A percentile compares a stretch with the other conserved stretches of the same genome.
Evolutionary conservation across 495 filamentous ascomycete genomes (phyloP).

Genomic region (Daldinia vernicosa): DNA sequence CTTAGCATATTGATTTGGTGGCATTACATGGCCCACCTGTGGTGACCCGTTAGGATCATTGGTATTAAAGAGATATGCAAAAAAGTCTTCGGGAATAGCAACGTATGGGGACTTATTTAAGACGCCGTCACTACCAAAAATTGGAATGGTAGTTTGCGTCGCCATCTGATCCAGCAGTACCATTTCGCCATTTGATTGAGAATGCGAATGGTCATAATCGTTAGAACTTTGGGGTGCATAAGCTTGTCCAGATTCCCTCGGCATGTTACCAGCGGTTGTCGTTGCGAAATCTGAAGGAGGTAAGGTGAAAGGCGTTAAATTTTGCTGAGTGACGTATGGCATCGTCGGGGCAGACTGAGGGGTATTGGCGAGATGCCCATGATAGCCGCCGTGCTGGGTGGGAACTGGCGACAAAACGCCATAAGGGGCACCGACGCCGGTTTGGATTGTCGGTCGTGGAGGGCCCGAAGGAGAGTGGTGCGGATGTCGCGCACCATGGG

Average conservation of each 20-base stretch:
- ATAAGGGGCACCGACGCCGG: conserved; percentile 54
- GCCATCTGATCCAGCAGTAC: conserved; percentile 72
- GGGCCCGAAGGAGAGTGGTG: conserved; percentile 55
- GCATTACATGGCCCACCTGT: conserved; percentile 54
- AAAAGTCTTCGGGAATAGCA: conserved; percentile 90
- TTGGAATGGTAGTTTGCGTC: conserved; percentile 75
- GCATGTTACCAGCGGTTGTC: conserved; percentile 40
- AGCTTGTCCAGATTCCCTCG: conserved; percentile 44
- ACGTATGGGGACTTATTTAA: conserved; percentile 84
- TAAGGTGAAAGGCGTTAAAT: conserved; percentile 64
- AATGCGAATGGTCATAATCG: conserved; percentile 58
- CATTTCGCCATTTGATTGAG: conserved; percentile 60
- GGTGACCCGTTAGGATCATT: conserved; percentile 54
- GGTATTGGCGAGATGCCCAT: conserved; percentile 54
- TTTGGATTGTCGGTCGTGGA: conserved; percentile 57
- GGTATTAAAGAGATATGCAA: conserved; percentile 89
- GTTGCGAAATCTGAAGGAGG: conserved; percentile 63
- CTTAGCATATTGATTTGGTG: conserved; percentile 58
- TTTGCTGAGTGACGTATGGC: conserved; percentile 60
- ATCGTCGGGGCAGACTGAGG: conserved; percentile 53
- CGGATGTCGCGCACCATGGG: conserved; percentile 48
- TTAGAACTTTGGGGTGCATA: conserved; percentile 53
- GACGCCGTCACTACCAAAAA: conserved; percentile 80
- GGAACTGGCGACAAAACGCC: conserved; percentile 61
- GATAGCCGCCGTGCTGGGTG: conserved; percentile 56